Percentiles rank a stretch among this genome's conserved stretches.
Evolutionary conservation across 495 filamentous ascomycete species (phyloP).

Genomic region (Talaromyces stipitatus): DNA sequence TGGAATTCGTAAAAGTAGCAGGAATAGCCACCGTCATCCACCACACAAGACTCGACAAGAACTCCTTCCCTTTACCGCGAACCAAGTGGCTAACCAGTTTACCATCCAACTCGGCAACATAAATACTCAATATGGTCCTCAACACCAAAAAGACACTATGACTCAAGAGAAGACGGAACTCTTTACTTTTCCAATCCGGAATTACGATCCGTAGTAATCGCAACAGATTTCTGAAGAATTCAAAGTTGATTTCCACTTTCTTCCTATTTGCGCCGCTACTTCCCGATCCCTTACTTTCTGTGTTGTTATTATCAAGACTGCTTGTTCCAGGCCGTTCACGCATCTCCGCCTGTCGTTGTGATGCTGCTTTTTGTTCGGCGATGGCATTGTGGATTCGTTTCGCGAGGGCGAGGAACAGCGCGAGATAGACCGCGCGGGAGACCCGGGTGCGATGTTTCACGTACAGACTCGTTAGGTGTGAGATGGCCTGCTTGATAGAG

Average conservation of each 20-base stretch:
- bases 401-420: conserved; percentile 79
- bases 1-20: conserved; percentile 97
- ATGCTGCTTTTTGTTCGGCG: conserved; percentile 84
- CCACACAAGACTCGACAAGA: conserved; percentile 83
- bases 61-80: conserved; percentile 84
- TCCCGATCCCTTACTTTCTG: conserved; percentile 10
- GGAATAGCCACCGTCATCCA: conserved; percentile 99
- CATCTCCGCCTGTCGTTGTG: conserved; percentile 58
- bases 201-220: conserved; percentile 79
- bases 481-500: conserved; percentile 65
- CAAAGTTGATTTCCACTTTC: conserved; percentile 86
- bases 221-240: conserved; percentile 85
- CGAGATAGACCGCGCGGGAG: conserved; percentile 84
- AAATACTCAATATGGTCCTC: conserved; percentile 83
- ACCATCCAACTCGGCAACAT: conserved; percentile 94
- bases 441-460: conserved; percentile 79
- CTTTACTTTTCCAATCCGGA: conserved; percentile 82
- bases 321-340: conserved; percentile 50
- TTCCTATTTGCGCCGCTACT: conserved; percentile 16
- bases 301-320: conserved; percentile 33
- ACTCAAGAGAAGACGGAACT: conserved; percentile 74
- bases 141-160: conserved; percentile 85
- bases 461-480: conserved; percentile 68
- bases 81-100: conserved; percentile 84
- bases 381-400: conserved; percentile 90